Evolutionary conservation across 768 basidiomycete genomes (phyloP).

Genomic region (Sarcodon aspratus): DNA sequence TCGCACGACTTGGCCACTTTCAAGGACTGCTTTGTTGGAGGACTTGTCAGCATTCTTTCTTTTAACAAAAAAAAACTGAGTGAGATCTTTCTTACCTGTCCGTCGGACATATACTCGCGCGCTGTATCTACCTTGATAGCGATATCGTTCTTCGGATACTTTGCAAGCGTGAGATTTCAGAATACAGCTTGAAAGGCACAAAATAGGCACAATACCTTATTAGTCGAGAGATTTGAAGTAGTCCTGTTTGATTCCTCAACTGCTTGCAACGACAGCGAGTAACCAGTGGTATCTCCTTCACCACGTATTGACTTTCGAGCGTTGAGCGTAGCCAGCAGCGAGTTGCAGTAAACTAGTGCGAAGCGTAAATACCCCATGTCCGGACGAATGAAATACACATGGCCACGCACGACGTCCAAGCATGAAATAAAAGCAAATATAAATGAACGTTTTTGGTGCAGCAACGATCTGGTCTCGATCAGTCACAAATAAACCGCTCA

Average conservation of each 20-base stretch:
- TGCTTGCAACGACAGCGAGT: not conserved
- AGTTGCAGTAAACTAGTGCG: constrained; percentile 39
- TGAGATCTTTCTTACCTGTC: too few relatives aligned
- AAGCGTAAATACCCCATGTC: not conserved
- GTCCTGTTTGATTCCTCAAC: not conserved
- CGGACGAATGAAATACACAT: not conserved
- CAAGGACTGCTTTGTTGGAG: too few relatives aligned
- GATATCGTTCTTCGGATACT: not conserved
- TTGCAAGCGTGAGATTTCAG: not conserved
- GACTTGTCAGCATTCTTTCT: too few relatives aligned
- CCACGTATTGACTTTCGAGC: constrained; percentile 18
- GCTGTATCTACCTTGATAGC: not conserved
- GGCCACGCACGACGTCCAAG: constrained; percentile 32
- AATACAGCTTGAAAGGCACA: not conserved
- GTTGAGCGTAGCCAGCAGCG: constrained; percentile 42
- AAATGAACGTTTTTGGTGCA: constrained; percentile 39
- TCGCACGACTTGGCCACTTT: too few relatives aligned
- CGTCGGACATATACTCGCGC: too few relatives aligned
- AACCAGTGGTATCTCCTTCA: not conserved
- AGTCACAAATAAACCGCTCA: not conserved
- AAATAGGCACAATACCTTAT: not conserved
- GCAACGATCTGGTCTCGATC: constrained; percentile 26
- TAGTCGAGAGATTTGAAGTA: not conserved
- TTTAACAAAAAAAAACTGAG: too few relatives aligned
- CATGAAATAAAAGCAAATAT: constrained; percentile 48